A percentile compares a stretch with the other conserved stretches of the same genome.
Evolutionary conservation across 768 basidiomycete species (phyloP).

Genomic region (Pilatotrama ljubarskyi): DNA sequence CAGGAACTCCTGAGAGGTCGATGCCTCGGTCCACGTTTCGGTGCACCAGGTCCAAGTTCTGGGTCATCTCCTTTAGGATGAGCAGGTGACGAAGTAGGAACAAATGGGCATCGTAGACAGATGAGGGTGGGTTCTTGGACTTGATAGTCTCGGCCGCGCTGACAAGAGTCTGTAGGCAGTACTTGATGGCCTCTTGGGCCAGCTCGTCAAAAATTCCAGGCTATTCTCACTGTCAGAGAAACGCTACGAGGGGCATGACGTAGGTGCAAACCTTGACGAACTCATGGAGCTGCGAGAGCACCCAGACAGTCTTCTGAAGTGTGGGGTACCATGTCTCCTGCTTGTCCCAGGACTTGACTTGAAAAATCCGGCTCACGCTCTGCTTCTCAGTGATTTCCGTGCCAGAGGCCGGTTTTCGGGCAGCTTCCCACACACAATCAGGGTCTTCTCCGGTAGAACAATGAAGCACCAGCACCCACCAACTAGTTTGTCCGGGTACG

Average conservation of each 20-base stretch:
- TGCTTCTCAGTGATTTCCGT: constrained; percentile 65
- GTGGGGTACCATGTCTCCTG: constrained; percentile 94
- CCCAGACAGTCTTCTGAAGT: constrained; percentile 85
- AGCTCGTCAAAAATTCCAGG: constrained; percentile 96
- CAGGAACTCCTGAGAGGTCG: constrained; percentile 58
- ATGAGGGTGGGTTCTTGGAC: constrained; percentile 43
- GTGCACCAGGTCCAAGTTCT: constrained; percentile 66
- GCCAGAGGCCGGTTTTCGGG: constrained; percentile 44
- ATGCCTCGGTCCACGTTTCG: constrained; percentile 42
- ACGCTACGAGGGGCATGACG: background rate
- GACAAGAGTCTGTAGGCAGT: constrained; percentile 81
- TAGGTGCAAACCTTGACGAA: constrained; percentile 76
- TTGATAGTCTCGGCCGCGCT: constrained; percentile 68
- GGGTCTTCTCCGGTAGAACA: constrained; percentile 6
- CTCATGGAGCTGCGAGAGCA: constrained; percentile 84
- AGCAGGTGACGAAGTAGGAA: constrained; percentile 91
- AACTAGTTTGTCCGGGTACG: constrained; percentile 81
- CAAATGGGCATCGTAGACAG: constrained; percentile 68
- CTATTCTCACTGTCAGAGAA: constrained; percentile 41
- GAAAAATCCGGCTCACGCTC: constrained; percentile 67
- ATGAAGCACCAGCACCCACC: constrained; percentile 43
- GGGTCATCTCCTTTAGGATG: constrained; percentile 87
- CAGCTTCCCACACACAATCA: constrained; percentile 36
- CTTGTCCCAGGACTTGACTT: constrained; percentile 66
- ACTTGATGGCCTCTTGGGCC: constrained; percentile 85